Base-by-base conservation (phyloP, 177 flowering plant species). In the Vitis hybrid region DNA sequence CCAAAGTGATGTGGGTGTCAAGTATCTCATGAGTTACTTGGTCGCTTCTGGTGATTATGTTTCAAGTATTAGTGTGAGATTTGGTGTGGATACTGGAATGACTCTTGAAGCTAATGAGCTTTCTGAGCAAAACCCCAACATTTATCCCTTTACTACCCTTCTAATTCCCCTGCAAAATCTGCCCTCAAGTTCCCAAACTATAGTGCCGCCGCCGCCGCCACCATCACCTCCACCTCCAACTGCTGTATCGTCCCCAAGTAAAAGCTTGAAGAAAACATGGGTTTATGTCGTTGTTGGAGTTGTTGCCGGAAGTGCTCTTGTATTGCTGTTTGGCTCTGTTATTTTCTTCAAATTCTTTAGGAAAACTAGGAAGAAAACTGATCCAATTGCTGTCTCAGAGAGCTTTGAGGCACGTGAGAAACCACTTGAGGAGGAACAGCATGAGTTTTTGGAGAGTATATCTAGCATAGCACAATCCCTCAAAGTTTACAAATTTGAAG, bases 101-200 rank as follows among this genome's bases (percentile, higher is more conserved):
- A 80, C 79, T 14, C 82, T 85, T 50, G 80, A 80, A 66, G 98
- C 97, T 26, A 92, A 92, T 78, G 75, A 62, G 22, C 79, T 90
- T 51, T 66, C 87, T 45, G 74, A 60, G 15, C 52, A 73, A 31
- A 62, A 72, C 55, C 0, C 73, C 16, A 65, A 16, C 20, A 77
- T 94, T 58, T 79, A 65, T 59, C 84, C 82, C 14, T 81, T 76
- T 48, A 90, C 97, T 0, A 90, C 95, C 9, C 81, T 92, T 70
- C 77, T 90, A 19, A 68, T 92, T 77, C 97, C 98, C 20, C 78
- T 90, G 18, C 61, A 78, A 70, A 71, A 63, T 55, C 84, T 81
- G 14, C 98, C 97, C 1, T 74, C 82, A n/a, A 73, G 73, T 65
- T 68, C 79, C 63, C 80, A 81, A 71, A 80, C 85, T 49, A 26